Evolutionary conservation across 371 early-diverging fungal genomes (phyloP).

Genomic region (Apophysomyces elegans): DNA sequence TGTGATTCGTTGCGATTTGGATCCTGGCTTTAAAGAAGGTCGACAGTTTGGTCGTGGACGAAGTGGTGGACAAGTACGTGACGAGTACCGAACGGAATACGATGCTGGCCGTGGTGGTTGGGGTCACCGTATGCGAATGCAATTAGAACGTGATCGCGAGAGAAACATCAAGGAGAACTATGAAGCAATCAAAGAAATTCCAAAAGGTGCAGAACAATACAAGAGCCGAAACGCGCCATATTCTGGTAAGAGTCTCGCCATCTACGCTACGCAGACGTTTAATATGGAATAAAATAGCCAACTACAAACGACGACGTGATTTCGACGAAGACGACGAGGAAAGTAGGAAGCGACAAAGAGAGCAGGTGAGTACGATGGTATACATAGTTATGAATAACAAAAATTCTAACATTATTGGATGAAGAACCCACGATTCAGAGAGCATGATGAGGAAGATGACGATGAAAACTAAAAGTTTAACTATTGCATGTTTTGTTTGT

Average conservation of each 20-base stretch:
- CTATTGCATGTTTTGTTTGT: neutral
- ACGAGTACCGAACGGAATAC: constrained; percentile 93
- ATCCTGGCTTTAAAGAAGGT: constrained; percentile 96
- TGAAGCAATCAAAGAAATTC: constrained; percentile 65
- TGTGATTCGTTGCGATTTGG: constrained; percentile 94
- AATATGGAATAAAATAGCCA: neutral
- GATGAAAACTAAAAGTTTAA: constrained; percentile 28
- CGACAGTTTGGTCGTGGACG: constrained; percentile 97
- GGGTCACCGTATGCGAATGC: constrained; percentile 79
- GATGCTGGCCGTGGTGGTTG: constrained; percentile 98
- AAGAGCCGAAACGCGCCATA: constrained; percentile 37
- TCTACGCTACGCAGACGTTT: neutral
- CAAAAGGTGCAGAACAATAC: constrained; percentile 64
- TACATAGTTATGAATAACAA: neutral
- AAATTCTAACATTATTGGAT: no score
- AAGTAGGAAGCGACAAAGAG: constrained; percentile 45
- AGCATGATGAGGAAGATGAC: constrained; percentile 60
- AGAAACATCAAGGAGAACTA: constrained; percentile 67
- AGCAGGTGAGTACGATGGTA: constrained; percentile 34
- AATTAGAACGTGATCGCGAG: constrained; percentile 68
- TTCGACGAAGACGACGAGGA: constrained; percentile 50
- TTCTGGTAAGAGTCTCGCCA: constrained; percentile 1
- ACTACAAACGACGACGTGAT: constrained; percentile 37
- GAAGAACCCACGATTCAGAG: constrained; percentile 66
- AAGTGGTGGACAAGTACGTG: constrained; percentile 96